Base-by-base conservation (phyloP, 2,329 filamentous ascomycete genomes). In the Helicocarpus griseus region DNA sequence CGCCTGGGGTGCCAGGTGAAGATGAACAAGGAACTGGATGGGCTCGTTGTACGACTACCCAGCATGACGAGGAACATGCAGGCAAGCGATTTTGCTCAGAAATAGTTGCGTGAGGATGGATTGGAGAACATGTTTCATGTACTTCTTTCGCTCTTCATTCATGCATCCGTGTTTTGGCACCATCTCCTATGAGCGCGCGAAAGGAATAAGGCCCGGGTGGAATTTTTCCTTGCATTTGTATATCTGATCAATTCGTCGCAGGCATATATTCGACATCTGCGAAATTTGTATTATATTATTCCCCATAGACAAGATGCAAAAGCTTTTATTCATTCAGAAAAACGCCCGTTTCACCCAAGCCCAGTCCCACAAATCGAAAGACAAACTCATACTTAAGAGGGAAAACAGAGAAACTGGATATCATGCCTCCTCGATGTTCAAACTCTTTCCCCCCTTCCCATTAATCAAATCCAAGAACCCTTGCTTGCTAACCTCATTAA, bases 401-500 rank as follows among this genome's bases (percentile, higher is more conserved):
- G 54, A 55, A 65, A 61, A 58, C 57, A 56, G 61, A 58, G 58
- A 58, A 58, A 55, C 60, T 60, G 51, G 53, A 61, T 56, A 56
- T 58, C 58, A 72, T 55, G 70, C 69, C 58, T 73, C 70, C 56
- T 72, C 69, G 31, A 72, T 71, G 49, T 68, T 67, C 60, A 71
- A 60, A 50, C 63, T 71, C 65, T 71, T 78, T 67, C 58, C 77
- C 69, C 64, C 79, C 74, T 73, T 72, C 13, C 77, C 75, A 39
- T 76, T 77, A 65, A 98, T 95, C 67, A 97, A 72, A 55, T 97
- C 91, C 67, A 98, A 70, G 72, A 97, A 98, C 0, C 91, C 90
- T 73, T 96, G 87, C 74, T 95, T 94, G 68, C 86, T 95, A 84
- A 98, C 93, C 76, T 97, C 90, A 58, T 88, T 93, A 49, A 95